Evolutionary conservation across 2,329 filamentous ascomycete genomes (phyloP).

Genomic region (Trichoderma asperellum): DNA sequence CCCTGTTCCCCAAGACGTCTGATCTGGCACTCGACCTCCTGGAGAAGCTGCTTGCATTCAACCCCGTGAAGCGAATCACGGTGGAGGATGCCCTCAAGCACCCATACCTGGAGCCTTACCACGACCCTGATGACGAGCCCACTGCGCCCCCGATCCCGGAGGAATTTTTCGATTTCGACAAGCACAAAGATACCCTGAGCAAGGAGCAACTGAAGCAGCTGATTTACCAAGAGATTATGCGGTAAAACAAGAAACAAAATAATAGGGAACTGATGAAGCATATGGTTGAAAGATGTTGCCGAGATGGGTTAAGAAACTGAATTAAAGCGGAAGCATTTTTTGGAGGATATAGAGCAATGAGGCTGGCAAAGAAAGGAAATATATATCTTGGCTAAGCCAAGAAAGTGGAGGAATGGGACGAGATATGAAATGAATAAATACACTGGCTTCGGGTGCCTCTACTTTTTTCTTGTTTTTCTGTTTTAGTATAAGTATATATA

Average conservation of each 20-base stretch:
- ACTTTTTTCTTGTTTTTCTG: background rate
- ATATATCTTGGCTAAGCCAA: constrained; percentile 8
- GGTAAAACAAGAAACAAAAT: constrained; percentile 41
- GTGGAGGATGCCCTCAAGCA: constrained; percentile 97
- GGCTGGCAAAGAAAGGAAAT: constrained; percentile 6
- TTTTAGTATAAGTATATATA: background rate
- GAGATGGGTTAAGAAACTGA: background rate
- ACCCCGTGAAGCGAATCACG: constrained; percentile 97
- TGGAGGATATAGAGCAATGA: constrained; percentile 19
- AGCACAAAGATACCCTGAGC: constrained; percentile 98
- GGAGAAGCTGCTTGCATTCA: constrained; percentile 95
- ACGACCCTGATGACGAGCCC: constrained; percentile 97
- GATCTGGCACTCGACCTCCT: constrained; percentile 90
- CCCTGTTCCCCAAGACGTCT: constrained; percentile 99
- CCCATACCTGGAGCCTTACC: constrained; percentile 97
- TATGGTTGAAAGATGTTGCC: background rate
- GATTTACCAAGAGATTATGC: constrained; percentile 96
- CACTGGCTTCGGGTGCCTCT: constrained; percentile 15
- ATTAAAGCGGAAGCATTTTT: constrained; percentile 15
- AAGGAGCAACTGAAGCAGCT: constrained; percentile 98
- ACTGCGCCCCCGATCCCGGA: constrained; percentile 95
- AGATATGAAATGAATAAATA: constrained; percentile 22
- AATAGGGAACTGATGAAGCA: background rate
- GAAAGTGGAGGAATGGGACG: constrained; percentile 11
- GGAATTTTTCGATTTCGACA: constrained; percentile 99